Percentiles rank a stretch among this genome's conserved stretches.
These are phyloP conservation scores for Albifimbria verrucaria DNA, from an alignment of 2,329 filamentous ascomycete species.

Conservation along the genomic window DNA sequence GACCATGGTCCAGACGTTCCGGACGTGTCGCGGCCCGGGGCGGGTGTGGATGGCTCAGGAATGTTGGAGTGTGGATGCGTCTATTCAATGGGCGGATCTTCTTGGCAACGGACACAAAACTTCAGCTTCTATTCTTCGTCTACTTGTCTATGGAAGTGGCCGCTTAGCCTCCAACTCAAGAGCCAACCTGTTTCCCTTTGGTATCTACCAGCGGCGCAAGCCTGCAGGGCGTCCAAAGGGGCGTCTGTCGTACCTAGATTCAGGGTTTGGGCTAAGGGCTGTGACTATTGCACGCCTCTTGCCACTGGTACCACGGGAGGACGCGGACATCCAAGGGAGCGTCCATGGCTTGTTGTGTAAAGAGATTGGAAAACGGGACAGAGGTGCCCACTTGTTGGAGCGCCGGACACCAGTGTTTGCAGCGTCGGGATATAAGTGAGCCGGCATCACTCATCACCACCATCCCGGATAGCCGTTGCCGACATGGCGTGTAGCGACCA, in stretches of 20 bases:
- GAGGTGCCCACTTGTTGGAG: not conserved
- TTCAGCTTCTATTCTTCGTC: not conserved
- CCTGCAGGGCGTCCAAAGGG: too few relatives aligned
- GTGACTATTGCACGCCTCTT: not conserved
- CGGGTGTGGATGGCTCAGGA: not conserved
- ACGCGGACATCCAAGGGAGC: not conserved
- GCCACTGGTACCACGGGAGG: not conserved
- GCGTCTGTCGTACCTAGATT: too few relatives aligned
- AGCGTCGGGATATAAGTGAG: too few relatives aligned
- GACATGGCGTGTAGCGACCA: not conserved
- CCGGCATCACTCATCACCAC: too few relatives aligned
- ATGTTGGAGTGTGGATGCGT: not conserved
- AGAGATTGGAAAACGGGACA: not conserved
- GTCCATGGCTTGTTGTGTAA: too few relatives aligned
- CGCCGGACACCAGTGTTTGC: too few relatives aligned
- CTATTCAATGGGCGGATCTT: not conserved
- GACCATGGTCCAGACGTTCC: not conserved
- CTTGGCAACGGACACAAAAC: not conserved
- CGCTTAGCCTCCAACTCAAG: not conserved
- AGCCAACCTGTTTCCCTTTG: not conserved
- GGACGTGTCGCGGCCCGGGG: not conserved
- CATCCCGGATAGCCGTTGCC: not conserved
- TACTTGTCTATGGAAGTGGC: not conserved
- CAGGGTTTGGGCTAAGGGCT: not conserved
- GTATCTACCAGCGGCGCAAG: too few relatives aligned